These are phyloP conservation scores for Apiospora arundinis DNA, from an alignment of 2,329 filamentous ascomycete species.

Conservation along the genomic window DNA sequence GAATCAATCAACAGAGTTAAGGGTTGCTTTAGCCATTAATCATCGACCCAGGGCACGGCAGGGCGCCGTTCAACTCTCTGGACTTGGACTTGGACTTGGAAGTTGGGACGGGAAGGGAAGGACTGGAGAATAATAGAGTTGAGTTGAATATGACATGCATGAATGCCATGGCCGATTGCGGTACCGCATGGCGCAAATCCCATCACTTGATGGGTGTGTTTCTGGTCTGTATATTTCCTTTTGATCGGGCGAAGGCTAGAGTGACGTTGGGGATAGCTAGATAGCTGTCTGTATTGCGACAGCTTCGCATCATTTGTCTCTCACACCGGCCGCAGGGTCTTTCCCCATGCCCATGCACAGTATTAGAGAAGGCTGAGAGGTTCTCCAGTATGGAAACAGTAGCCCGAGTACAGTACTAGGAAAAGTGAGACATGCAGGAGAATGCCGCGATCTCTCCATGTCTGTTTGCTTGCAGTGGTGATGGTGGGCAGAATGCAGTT, in stretches of 20 bases:
- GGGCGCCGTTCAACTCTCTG: background rate
- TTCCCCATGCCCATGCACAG: background rate
- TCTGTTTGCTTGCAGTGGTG: background rate
- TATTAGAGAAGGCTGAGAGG: background rate
- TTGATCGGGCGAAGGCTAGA: background rate
- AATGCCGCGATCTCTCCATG: background rate
- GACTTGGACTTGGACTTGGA: background rate
- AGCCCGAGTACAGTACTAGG: too few species aligned
- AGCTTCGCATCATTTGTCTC: background rate
- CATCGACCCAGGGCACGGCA: background rate
- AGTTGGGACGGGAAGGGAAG: background rate
- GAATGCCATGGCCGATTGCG: slow-evolving; percentile 12
- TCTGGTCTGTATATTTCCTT: background rate
- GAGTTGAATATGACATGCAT: slow-evolving; percentile 9
- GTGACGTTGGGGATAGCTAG: background rate
- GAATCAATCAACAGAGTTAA: background rate
- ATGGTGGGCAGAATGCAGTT: background rate
- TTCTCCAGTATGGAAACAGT: background rate
- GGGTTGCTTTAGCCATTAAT: background rate
- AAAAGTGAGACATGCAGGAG: slow-evolving; percentile 13
- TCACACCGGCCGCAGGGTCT: background rate
- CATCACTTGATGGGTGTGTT: background rate
- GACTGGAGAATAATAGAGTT: background rate
- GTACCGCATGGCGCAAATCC: background rate
- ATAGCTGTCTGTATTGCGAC: background rate